These are phyloP conservation scores for Phialocephala sp. DNA, from an alignment of 2,329 filamentous ascomycete genomes.

Conservation along the genomic window DNA sequence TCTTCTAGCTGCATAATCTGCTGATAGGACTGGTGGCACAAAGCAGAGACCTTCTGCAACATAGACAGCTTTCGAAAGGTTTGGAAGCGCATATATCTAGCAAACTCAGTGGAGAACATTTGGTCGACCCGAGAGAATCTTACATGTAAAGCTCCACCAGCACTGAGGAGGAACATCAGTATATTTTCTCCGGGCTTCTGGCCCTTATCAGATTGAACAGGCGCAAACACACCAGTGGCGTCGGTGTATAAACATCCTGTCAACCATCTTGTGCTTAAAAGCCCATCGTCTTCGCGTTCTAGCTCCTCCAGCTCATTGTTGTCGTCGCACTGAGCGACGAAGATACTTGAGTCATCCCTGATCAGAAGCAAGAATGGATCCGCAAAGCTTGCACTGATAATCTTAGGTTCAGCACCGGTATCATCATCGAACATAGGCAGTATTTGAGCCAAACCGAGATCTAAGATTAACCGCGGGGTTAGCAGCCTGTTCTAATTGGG, in stretches of 20 bases:
- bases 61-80: slow-evolving; percentile 74
- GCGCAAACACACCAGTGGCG: slow-evolving; percentile 59
- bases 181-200: slow-evolving; percentile 55
- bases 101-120: slow-evolving; percentile 23
- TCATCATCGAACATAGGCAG: slow-evolving; percentile 92
- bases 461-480: slow-evolving; percentile 49
- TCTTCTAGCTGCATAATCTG: slow-evolving; percentile 72
- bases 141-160: slow-evolving; percentile 76
- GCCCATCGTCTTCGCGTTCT: slow-evolving; percentile 62
- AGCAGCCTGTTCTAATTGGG: slow-evolving; percentile 23
- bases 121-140: slow-evolving; percentile 40
- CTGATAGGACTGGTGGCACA: slow-evolving; percentile 75
- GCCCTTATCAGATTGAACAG: slow-evolving; percentile 47
- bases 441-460: slow-evolving; percentile 88
- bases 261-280: slow-evolving; percentile 73
- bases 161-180: slow-evolving; percentile 78
- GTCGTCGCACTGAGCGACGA: slow-evolving; percentile 79
- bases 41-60: slow-evolving; percentile 78
- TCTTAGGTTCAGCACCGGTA: slow-evolving; percentile 78
- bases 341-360: slow-evolving; percentile 81
- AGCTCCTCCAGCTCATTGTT: slow-evolving; percentile 87
- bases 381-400: slow-evolving; percentile 80
- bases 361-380: slow-evolving; percentile 87
- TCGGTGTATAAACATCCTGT: slow-evolving; percentile 86
- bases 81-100: slow-evolving; percentile 77